Evolutionary conservation across 2,329 filamentous ascomycete species (phyloP), one percentile per base, ranked within the genome.

Genomic region (Didymella arachidicola): DNA sequence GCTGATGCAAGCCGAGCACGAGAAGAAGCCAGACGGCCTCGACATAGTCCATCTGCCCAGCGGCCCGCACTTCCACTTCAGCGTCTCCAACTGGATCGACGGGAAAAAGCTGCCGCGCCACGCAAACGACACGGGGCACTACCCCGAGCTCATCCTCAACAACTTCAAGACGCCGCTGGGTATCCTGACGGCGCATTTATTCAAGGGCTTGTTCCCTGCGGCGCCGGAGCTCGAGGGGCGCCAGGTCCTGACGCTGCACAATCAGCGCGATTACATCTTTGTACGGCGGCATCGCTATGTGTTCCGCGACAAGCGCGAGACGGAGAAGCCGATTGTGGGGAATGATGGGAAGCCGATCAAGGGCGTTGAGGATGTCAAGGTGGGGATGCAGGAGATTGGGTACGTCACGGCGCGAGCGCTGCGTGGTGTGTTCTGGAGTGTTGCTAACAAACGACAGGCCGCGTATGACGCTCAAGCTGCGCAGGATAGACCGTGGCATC

Each of bases 191-290:
- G 94, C 93, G 8, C 73, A 92, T 70, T 81, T 97, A 1, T 95
- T 99, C 80, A 86, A 89, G 63, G 87, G 85, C 0, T 78, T 96
- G 27, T 95, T 92, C 78, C 95, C 94, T 0, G 86, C 89, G 0
- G 86, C 87, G 42, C 94, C 95, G 0, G 92, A 98, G 69, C 82
- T 98, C 6, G 84, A 90, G 66, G 94, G 94, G 4, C 83, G 94
- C 25, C 93, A 97, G 72, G 93, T 97, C 1, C 87, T 97, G 8
- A 97, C 94, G 0, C 79, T 97, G 51, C 93, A 97, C 78, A 97
- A 97, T 69, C 93, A 97, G 81, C 89, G 94, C 63, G 94, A 98
- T 78, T 98, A 94, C 77, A 95, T 98, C 68, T 99, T 99, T 76
- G 84, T 98, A 50, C 85, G 95, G 5, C 84, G 93, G 36, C 93